Percentiles rank a stretch among this genome's conserved stretches.
phyloP scores from a whole-genome alignment of 148 eudicot species.

The Cornus kousa region DNA sequence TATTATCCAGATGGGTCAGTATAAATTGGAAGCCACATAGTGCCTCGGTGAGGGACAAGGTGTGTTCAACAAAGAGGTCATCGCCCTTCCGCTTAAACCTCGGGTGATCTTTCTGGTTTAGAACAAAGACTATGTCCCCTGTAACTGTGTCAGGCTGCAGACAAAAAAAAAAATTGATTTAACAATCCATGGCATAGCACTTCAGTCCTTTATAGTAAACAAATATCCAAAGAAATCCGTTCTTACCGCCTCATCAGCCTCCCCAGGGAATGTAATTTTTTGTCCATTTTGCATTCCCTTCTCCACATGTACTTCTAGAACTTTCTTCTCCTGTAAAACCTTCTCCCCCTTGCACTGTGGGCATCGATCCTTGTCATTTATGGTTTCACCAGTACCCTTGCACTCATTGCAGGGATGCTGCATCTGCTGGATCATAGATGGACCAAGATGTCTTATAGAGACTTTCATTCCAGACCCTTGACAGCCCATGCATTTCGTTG shows the following conservation, averaged over 20 bases:
- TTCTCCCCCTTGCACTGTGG: constrained; percentile 55
- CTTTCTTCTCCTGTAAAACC: constrained; percentile 53
- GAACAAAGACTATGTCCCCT: constrained; percentile 50
- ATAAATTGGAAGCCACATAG: constrained; percentile 53
- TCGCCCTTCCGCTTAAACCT: constrained; percentile 57
- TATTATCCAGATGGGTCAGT: constrained; percentile 45
- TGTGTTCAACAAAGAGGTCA: constrained; percentile 50
- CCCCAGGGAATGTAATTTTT: constrained; percentile 50
- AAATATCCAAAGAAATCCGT: neutral
- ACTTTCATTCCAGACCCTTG: constrained; percentile 60
- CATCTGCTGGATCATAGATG: constrained; percentile 62
- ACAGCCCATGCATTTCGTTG: constrained; percentile 51
- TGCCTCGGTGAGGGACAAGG: constrained; percentile 47
- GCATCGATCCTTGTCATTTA: constrained; percentile 53
- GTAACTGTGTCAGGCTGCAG: constrained; percentile 56
- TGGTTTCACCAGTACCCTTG: constrained; percentile 56
- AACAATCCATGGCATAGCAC: neutral
- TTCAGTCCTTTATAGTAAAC: neutral
- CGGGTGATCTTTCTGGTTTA: constrained; percentile 50
- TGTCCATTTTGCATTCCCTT: constrained; percentile 61
- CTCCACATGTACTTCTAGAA: constrained; percentile 47
- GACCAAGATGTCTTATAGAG: constrained; percentile 49
- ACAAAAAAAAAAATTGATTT: neutral
- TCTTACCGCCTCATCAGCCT: constrained; percentile 56
- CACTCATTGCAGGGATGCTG: constrained; percentile 59